Evolutionary conservation across 2,329 filamentous ascomycete species (phyloP), one percentile per base, ranked within the genome.

Genomic region (Didymella exigua): DNA sequence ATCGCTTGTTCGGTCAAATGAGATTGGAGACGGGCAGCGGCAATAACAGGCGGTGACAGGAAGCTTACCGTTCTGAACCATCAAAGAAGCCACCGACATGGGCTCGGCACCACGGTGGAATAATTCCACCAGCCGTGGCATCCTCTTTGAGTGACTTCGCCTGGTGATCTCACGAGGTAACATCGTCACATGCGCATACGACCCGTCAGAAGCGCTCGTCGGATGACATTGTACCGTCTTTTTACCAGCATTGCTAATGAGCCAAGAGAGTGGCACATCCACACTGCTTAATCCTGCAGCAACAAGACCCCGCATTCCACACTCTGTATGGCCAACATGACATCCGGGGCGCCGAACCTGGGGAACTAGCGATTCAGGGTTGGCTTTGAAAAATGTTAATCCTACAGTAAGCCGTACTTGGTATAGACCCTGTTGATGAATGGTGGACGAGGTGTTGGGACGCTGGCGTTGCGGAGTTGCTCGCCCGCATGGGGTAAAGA

Each of bases 251-350:
- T 33, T 41, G 59, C 53, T 43, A 52, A 58, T 31, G 45, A 54
- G 64, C 68, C 64, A 66, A 68, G 67, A 45, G 18, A 19, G 58
- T 59, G 56, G 59, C 58, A 51, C 55, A 56, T 63, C 60, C 62
- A 62, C 63, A 66, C 46, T 56, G 58, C 61, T 64, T 64, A 43
- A 59, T 55, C 44, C 49, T 62, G 42, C 49, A 40, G 45, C 37
- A 24, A 50, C 51, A 54, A 44, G 49, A 49, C 54, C 59, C 53
- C 41, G 55, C 61, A 56, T 58, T 62, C 62, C 55, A 51, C 61
- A 56, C 46, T 54, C 49, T 62, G 60, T 59, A 43, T 65, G 59
- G 58, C 51, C 48, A 48, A 31, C 49, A 57, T 41, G 43, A 48
- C 30, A 38, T 51, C 48, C 54, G 61, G 54, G 52, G 37, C 40